Evolutionary conservation across 2,329 filamentous ascomycete genomes (phyloP), one percentile per base, ranked within the genome.

Genomic region (Trichoderma hamatum): DNA sequence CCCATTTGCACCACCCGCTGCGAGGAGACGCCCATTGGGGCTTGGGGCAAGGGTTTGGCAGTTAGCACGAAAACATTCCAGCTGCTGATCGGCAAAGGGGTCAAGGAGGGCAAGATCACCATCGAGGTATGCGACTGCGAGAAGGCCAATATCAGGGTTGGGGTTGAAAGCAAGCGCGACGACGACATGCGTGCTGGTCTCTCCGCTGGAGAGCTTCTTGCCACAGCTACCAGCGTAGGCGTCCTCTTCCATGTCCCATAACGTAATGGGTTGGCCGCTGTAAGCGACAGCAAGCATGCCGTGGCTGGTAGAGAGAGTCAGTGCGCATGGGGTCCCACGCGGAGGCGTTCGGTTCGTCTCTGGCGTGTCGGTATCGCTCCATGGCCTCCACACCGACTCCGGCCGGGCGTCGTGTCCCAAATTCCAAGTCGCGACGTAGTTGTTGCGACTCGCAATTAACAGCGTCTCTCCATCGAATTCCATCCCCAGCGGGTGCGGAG

Each of bases 231-330:
- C 78, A 58, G 72, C 72, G 66, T 74, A 77, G 6, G 69, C 66
- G 39, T 78, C 72, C 55, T 76, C 75, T 52, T 74, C 72, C n/a
- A 80, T 70, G 55, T 80, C 76, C 78, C 78, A 82, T 16, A 81
- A 69, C 6, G 70, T 75, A 52, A 80, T 77, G 4, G 78, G 75
- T 32, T 73, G 69, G 52, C 76, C 72, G 21, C 69, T 73, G 64
- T 80, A 78, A 13, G 76, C 75, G 10, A 77, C 73, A 36, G 79
- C 79, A 28, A 81, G 68, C 73, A 80, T 76, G 46, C 73, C 67
- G 51, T 79, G 76, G 39, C 68, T 72, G 14, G 71, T 58, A 9
- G 76, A 77, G 51, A 80, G 70, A 19, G 77, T 67, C 26, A 77
- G 68, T 24, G 75, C 71, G 34, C 65, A 68, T 9, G 76, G 74